Conservation (phyloP, 2,329 filamentous ascomycete species). For the Dactylellina cionopaga region DNA sequence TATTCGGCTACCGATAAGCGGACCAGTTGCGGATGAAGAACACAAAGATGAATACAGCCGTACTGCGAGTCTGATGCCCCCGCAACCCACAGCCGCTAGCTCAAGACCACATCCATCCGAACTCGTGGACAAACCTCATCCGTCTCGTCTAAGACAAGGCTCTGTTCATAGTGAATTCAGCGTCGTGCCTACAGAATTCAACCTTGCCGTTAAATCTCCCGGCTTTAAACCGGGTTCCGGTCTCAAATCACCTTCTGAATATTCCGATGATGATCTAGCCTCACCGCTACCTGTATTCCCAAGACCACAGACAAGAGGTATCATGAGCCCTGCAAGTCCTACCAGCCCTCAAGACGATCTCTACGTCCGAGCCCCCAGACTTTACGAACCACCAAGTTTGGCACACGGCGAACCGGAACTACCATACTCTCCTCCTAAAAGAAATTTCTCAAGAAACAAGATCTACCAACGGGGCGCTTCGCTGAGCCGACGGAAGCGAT, state of each 20-base stretch:
- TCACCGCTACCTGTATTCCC: background rate
- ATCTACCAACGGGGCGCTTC: conserved; percentile 21
- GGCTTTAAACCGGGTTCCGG: background rate
- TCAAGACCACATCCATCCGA: conserved; percentile 30
- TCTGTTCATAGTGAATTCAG: conserved; percentile 36
- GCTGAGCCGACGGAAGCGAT: conserved; percentile 24
- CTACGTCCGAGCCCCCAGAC: conserved; percentile 26
- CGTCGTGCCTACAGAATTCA: conserved; percentile 34
- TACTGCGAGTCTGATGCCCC: conserved; percentile 19
- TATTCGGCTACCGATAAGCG: conserved; percentile 26
- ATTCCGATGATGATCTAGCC: background rate
- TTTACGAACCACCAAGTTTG: conserved; percentile 25
- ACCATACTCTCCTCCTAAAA: conserved; percentile 29
- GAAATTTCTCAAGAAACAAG: conserved; percentile 13
- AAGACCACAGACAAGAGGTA: conserved; percentile 1
- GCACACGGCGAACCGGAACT: conserved; percentile 32
- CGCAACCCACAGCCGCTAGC: background rate
- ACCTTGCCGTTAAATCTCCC: conserved; percentile 32
- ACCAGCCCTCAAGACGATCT: conserved; percentile 19
- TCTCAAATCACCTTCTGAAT: conserved; percentile 3
- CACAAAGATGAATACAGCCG: conserved; percentile 39
- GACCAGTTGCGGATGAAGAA: conserved; percentile 17
- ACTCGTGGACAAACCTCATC: background rate
- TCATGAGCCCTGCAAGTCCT: background rate
- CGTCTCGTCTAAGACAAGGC: conserved; percentile 10